Evolutionary conservation across 78 protist species (phyloP), one percentile per base, ranked within the genome.

Genomic region (Dictyostelium purpureum): DNA sequence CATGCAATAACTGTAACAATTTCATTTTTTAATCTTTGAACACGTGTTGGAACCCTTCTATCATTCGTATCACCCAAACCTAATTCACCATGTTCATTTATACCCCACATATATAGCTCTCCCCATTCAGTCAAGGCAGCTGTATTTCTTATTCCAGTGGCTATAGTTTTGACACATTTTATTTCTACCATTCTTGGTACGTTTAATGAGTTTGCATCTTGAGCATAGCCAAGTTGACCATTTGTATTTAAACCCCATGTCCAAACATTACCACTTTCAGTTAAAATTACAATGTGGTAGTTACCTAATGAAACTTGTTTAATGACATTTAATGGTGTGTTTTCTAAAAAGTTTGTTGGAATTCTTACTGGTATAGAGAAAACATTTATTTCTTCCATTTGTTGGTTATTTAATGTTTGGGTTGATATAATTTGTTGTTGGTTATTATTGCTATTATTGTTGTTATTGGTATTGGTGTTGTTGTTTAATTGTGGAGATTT

Each of bases 201-300:
- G 47, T 65, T 59, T 7, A 67, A 54, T n/a, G 63, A 19, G 9
- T 21, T 42, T 40, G 37, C 12, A 28, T 67, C 80, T 4, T 21
- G 28, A 4, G 61, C 69, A 63, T 79, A 73, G 35, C 95, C 95
- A 0, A 79, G 63, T 57, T 90, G 95, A 35, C 94, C 94, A 56
- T 78, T 43, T 16, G 82, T 56, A 45, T 88, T 88, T 28, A 71
- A 54, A 28, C 87, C 94, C 94, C 94, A 88, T 28, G 79, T 37
- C 94, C 94, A 88, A 38, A 88, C 77, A 45, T 77, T 78, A 21
- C 94, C 94, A n/a, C 73, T 78, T n/a, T 77, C 87, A 19, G 94
- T 88, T 7, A 88, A n/a, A 4, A 85, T 0, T 18, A 85, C 80
- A 59, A 85, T 85, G 52, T 85, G 92, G 28, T 85, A 85, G 47